Evolutionary conservation across 805 yeast species (phyloP).

Genomic region (Yarrowia porcina): DNA sequence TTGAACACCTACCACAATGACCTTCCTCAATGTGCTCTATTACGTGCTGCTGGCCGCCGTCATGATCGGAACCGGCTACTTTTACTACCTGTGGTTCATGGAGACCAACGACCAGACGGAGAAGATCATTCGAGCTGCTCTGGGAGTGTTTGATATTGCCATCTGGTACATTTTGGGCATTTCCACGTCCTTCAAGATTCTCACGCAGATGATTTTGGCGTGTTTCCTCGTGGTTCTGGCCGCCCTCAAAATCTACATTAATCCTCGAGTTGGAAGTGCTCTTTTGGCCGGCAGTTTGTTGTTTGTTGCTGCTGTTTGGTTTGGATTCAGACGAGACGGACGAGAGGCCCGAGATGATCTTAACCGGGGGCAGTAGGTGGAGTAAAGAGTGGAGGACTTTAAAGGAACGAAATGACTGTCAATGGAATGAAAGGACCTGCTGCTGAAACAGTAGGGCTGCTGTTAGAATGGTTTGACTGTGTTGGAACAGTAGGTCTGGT

Average conservation of each 20-base stretch:
- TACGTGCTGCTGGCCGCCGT: conserved; percentile 20
- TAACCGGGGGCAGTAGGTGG: background rate
- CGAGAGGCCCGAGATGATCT: conserved; percentile 2
- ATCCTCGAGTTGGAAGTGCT: conserved; percentile 1
- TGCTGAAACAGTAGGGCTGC: too few relatives aligned
- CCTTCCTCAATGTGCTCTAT: conserved; percentile 8
- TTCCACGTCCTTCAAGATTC: conserved; percentile 11
- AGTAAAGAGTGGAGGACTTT: too few relatives aligned
- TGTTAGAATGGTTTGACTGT: too few relatives aligned
- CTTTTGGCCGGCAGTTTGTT: background rate
- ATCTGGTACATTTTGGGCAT: conserved; percentile 22
- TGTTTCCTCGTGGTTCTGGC: conserved; percentile 12
- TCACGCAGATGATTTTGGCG: conserved; percentile 17
- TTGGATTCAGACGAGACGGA: conserved; percentile 7
- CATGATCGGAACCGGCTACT: conserved; percentile 18
- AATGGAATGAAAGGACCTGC: too few relatives aligned
- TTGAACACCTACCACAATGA: background rate
- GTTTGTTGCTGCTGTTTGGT: conserved; percentile 7
- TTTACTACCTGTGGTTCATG: conserved; percentile 13
- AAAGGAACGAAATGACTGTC: too few relatives aligned
- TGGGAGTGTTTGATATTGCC: conserved; percentile 15
- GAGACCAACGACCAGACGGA: conserved; percentile 18
- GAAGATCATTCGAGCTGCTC: conserved; percentile 5
- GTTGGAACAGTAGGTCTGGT: background rate
- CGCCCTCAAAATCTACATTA: conserved; percentile 11